Percentiles rank a stretch among this genome's conserved stretches.
These are phyloP conservation scores for Suillus cothurnatus DNA, from an alignment of 768 basidiomycete species.

Conservation along the genomic window DNA sequence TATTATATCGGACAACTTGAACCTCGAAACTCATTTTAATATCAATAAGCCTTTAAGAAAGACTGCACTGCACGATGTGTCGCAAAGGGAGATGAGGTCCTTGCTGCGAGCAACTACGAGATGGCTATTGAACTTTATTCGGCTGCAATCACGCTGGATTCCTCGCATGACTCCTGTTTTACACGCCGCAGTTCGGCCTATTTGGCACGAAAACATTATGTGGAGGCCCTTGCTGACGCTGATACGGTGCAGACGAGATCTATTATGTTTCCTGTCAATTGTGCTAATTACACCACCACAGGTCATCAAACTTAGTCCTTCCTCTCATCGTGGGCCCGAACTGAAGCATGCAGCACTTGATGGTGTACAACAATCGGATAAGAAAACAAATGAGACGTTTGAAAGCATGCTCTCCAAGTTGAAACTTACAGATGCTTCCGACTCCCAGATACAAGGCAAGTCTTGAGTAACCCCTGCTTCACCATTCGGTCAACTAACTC, in stretches of 20 bases:
- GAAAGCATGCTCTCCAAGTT: not conserved
- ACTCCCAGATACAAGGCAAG: not conserved
- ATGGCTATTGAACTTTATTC: constrained; percentile 1
- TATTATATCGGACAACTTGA: not conserved
- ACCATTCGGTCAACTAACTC: not conserved
- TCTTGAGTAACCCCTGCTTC: not conserved
- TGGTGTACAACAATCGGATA: not conserved
- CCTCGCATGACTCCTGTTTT: not conserved
- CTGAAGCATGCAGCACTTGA: not conserved
- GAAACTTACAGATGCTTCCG: not conserved
- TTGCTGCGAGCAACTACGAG: not conserved
- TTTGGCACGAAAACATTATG: not conserved
- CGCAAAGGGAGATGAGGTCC: not conserved
- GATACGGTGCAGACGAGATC: not conserved
- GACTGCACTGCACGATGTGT: not conserved
- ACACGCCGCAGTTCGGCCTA: not conserved
- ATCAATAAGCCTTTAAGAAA: not conserved
- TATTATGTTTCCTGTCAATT: not conserved
- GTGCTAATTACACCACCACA: not conserved
- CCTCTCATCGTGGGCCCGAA: not conserved
- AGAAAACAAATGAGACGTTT: not conserved
- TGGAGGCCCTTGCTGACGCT: not conserved
- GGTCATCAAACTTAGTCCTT: not conserved
- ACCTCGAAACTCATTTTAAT: not conserved
- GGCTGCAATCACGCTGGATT: not conserved